Conservation (phyloP, 441 rosid species). For the Pelargonium hybrid region DNA sequence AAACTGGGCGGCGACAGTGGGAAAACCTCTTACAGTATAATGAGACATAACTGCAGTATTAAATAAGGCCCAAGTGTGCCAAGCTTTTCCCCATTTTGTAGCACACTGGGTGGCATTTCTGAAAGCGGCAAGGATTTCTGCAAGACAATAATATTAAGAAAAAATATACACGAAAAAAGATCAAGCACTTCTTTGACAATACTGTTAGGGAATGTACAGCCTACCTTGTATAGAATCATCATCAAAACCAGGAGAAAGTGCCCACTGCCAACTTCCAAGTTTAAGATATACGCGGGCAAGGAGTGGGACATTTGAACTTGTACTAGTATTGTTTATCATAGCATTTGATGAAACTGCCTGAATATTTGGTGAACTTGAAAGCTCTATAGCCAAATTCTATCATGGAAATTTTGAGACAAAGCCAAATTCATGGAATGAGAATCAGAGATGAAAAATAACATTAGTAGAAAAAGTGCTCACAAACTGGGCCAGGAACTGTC, state of each 20-base stretch:
- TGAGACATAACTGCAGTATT: constrained; percentile 98
- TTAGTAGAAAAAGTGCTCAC: background rate
- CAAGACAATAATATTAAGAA: constrained; percentile 9
- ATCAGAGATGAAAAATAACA: constrained; percentile 2
- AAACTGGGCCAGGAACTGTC: constrained; percentile 7
- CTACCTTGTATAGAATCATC: constrained; percentile 86
- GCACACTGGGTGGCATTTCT: constrained; percentile 76
- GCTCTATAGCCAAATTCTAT: constrained; percentile 71
- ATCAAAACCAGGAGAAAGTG: constrained; percentile 83
- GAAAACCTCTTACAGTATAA: constrained; percentile 61
- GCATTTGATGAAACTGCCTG: constrained; percentile 44
- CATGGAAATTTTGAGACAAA: constrained; percentile 18
- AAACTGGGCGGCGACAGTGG: constrained; percentile 54
- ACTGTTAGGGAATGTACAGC: constrained; percentile 2
- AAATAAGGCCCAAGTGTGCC: constrained; percentile 99
- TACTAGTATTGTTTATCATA: constrained; percentile 35
- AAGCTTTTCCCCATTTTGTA: constrained; percentile 89
- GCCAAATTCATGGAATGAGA: constrained; percentile 9
- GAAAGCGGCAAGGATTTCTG: constrained; percentile 77
- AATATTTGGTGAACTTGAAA: constrained; percentile 52
- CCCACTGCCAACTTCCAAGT: constrained; percentile 93
- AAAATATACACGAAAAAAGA: constrained; percentile 2
- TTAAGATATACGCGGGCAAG: constrained; percentile 81
- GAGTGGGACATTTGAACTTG: constrained; percentile 45
- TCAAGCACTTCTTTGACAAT: constrained; percentile 12